These are phyloP conservation scores for Anthracocystis panici-leucophaei DNA, from an alignment of 1,284 basidiomycete species.

Conservation along the genomic window DNA sequence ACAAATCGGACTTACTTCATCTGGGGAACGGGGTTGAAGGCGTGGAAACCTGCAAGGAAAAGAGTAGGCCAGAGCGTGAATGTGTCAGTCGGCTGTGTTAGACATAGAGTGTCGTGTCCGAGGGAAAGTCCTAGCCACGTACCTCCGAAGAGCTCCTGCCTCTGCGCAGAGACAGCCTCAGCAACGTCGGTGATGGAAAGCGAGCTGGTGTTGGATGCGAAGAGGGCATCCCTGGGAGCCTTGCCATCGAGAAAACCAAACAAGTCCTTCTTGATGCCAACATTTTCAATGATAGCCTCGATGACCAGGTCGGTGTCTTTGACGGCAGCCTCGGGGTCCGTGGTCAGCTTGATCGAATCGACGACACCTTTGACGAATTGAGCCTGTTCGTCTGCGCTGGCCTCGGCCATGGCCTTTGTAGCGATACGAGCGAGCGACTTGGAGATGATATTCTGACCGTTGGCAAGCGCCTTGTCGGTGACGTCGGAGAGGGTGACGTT, in stretches of 20 bases:
- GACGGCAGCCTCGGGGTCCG: conserved; percentile 73
- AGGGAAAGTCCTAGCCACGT: neutral
- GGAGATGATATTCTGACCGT: conserved; percentile 73
- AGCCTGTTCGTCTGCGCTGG: conserved; percentile 70
- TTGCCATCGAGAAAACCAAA: conserved; percentile 73
- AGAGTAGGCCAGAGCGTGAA: neutral
- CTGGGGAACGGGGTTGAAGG: conserved; percentile 72
- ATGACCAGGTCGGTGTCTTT: conserved; percentile 73
- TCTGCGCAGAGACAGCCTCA: conserved; percentile 55
- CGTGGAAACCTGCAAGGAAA: conserved; percentile 71
- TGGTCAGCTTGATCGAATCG: conserved; percentile 72
- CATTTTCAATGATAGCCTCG: conserved; percentile 75
- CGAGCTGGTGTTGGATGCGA: conserved; percentile 75
- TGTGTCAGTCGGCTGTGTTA: neutral
- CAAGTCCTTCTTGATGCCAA: conserved; percentile 74
- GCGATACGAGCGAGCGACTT: conserved; percentile 74
- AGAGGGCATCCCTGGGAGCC: conserved; percentile 72
- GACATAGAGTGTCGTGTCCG: neutral
- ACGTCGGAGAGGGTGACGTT: conserved; percentile 71
- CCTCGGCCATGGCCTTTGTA: conserved; percentile 72
- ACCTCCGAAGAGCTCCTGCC: conserved; percentile 60
- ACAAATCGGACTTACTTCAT: conserved; percentile 71
- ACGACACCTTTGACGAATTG: conserved; percentile 70
- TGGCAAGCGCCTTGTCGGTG: conserved; percentile 71
- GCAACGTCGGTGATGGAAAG: conserved; percentile 74